These are phyloP conservation scores for Tolypocladium tundrense DNA, from an alignment of 2,329 filamentous ascomycete species.

Conservation along the genomic window DNA sequence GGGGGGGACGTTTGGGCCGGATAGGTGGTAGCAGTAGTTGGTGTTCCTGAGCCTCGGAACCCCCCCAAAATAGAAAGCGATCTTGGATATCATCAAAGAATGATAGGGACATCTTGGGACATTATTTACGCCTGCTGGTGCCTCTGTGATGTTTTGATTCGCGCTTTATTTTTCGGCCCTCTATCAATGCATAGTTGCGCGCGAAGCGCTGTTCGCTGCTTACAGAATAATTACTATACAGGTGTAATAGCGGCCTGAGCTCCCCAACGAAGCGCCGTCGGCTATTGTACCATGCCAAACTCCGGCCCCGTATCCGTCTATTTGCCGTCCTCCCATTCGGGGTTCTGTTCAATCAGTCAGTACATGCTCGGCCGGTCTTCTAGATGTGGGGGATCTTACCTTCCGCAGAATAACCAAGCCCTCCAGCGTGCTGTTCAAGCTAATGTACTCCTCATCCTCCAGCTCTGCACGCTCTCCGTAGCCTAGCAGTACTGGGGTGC, in stretches of 20 bases:
- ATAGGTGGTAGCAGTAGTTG: conserved; percentile 35
- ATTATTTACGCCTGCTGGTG: not conserved
- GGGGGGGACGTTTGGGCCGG: conserved; percentile 57
- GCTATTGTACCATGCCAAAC: not conserved
- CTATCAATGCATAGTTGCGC: conserved; percentile 12
- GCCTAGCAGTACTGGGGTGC: conserved; percentile 90
- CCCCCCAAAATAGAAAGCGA: not conserved
- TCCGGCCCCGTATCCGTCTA: conserved; percentile 9
- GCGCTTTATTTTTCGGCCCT: conserved; percentile 11
- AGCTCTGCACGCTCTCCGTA: conserved; percentile 93
- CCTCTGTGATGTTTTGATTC: not conserved
- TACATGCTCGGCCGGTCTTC: not conserved
- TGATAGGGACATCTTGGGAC: not conserved
- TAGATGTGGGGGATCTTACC: conserved; percentile 44
- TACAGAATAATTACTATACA: conserved; percentile 17
- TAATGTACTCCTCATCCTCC: conserved; percentile 95
- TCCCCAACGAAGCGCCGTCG: not conserved
- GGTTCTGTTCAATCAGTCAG: conserved; percentile 21
- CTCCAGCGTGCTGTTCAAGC: conserved; percentile 82
- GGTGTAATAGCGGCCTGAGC: not conserved
- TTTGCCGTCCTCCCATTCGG: conserved; percentile 29
- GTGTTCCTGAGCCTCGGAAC: not conserved
- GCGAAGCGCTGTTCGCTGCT: not conserved
- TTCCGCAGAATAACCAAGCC: conserved; percentile 94
- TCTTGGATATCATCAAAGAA: not conserved